These are phyloP conservation scores for Starmerella stellata DNA, from an alignment of 805 yeast genomes.

Conservation along the genomic window DNA sequence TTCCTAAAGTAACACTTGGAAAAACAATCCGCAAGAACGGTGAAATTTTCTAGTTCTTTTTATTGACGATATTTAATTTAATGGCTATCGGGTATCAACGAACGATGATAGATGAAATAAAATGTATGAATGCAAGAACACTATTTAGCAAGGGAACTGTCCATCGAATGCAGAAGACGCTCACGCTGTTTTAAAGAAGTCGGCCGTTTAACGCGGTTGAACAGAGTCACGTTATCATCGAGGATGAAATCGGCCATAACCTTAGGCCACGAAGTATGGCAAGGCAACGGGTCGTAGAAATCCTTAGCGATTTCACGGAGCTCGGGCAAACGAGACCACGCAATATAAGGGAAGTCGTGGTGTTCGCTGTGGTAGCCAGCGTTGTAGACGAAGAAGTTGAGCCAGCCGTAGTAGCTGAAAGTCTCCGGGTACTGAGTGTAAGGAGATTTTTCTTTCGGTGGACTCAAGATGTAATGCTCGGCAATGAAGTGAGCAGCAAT, in stretches of 20 bases:
- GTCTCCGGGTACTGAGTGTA: slow-evolving; percentile 41
- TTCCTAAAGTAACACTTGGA: no score
- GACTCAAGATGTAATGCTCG: slow-evolving; percentile 61
- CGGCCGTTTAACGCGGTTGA: slow-evolving; percentile 62
- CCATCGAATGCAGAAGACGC: not conserved
- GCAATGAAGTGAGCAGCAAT: slow-evolving; percentile 91
- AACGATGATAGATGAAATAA: no score
- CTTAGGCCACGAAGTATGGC: slow-evolving; percentile 59
- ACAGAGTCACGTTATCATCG: slow-evolving; percentile 49
- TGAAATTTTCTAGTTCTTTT: not conserved
- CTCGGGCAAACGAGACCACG: slow-evolving; percentile 65
- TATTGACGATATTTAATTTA: not conserved
- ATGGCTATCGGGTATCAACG: no score
- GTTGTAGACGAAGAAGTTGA: slow-evolving; percentile 70
- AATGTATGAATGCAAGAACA: no score
- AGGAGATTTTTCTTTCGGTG: slow-evolving; percentile 12
- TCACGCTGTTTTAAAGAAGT: slow-evolving; percentile 7
- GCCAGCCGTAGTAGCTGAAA: slow-evolving; percentile 67
- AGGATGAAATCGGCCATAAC: slow-evolving; percentile 56
- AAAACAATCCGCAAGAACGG: no score
- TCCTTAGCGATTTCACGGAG: slow-evolving; percentile 54
- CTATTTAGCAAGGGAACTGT: no score
- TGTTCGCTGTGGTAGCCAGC: slow-evolving; percentile 91
- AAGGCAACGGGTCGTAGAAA: slow-evolving; percentile 65
- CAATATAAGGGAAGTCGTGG: slow-evolving; percentile 85